Conservation (phyloP, 139 green algal species). For the Chlamydomonas asymmetrica region DNA sequence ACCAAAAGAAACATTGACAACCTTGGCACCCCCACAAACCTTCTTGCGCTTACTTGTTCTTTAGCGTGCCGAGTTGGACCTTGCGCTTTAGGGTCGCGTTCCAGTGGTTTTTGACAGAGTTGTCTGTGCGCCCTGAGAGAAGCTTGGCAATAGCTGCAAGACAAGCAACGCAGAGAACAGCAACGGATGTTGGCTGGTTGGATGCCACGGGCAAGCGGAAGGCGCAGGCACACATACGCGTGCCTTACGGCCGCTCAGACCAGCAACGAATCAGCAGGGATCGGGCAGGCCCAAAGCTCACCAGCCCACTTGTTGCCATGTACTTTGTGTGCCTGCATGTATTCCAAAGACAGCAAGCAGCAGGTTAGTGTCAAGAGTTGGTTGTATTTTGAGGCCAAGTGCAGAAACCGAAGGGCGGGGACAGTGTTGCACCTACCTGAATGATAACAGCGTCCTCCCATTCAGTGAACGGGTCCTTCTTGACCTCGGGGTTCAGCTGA, state of each 20-base stretch:
- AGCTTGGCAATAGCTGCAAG: constrained; percentile 60
- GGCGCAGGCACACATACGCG: neutral
- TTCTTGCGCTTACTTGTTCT: too few relatives aligned
- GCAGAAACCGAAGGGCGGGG: too few relatives aligned
- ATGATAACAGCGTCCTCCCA: constrained; percentile 66
- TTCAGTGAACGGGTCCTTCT: constrained; percentile 60
- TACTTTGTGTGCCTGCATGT: constrained; percentile 42
- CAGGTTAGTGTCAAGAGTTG: neutral
- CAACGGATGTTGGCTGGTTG: too few relatives aligned
- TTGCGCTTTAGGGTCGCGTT: constrained; percentile 62
- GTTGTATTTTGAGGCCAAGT: neutral
- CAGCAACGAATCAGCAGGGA: neutral
- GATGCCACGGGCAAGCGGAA: neutral
- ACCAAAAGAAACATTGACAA: too few relatives aligned
- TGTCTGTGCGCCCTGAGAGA: constrained; percentile 65
- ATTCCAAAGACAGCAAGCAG: neutral
- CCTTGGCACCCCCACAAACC: too few relatives aligned
- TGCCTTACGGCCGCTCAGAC: neutral
- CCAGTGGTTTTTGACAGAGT: constrained; percentile 67
- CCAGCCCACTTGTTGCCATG: constrained; percentile 56
- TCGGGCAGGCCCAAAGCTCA: constrained; percentile 1
- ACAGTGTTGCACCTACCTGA: constrained; percentile 34
- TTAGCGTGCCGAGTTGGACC: too few relatives aligned
- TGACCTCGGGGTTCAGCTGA: constrained; percentile 60
- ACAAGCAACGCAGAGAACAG: constrained; percentile 15